Percentiles rank a stretch among this genome's conserved stretches.
These are phyloP conservation scores for Penicillium egyptiacum DNA, from an alignment of 495 filamentous ascomycete species.

Conservation along the genomic window DNA sequence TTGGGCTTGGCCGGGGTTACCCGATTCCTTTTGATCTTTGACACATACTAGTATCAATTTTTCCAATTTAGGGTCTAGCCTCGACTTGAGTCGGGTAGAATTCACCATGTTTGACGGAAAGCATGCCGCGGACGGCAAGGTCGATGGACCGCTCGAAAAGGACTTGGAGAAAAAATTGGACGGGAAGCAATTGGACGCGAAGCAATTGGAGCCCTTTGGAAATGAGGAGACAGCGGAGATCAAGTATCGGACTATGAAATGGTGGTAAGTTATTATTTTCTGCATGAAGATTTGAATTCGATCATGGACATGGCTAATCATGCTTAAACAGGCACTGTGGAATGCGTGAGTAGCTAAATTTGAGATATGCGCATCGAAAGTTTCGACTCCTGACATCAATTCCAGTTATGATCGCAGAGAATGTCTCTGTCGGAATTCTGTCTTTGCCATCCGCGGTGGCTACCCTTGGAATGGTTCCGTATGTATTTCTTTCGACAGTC, in stretches of 20 bases:
- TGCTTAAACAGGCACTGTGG: slow-evolving; percentile 30
- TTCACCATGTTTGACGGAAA: slow-evolving; percentile 25
- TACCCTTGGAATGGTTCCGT: slow-evolving; percentile 58
- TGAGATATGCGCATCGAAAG: background rate
- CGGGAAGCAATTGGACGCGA: slow-evolving; percentile 27
- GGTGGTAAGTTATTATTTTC: slow-evolving; percentile 36
- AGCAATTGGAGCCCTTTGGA: slow-evolving; percentile 41
- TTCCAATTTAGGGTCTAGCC: background rate
- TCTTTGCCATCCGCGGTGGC: slow-evolving; percentile 65
- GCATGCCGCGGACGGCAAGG: slow-evolving; percentile 15
- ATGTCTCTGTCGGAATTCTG: slow-evolving; percentile 64
- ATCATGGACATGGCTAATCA: slow-evolving; percentile 16
- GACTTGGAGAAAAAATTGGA: slow-evolving; percentile 21
- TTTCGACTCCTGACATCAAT: background rate
- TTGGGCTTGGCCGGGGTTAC: background rate
- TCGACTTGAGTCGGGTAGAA: slow-evolving; percentile 4
- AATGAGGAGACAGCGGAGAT: slow-evolving; percentile 43
- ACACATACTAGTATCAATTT: background rate
- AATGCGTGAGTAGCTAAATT: slow-evolving; percentile 31
- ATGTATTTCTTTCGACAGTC: slow-evolving; percentile 15
- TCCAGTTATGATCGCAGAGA: slow-evolving; percentile 63
- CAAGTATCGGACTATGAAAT: slow-evolving; percentile 47
- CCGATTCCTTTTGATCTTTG: background rate
- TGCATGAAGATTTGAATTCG: background rate
- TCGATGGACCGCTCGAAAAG: slow-evolving; percentile 16